phyloP scores from a whole-genome alignment of 768 basidiomycete species.

The Mycena galericulata region DNA sequence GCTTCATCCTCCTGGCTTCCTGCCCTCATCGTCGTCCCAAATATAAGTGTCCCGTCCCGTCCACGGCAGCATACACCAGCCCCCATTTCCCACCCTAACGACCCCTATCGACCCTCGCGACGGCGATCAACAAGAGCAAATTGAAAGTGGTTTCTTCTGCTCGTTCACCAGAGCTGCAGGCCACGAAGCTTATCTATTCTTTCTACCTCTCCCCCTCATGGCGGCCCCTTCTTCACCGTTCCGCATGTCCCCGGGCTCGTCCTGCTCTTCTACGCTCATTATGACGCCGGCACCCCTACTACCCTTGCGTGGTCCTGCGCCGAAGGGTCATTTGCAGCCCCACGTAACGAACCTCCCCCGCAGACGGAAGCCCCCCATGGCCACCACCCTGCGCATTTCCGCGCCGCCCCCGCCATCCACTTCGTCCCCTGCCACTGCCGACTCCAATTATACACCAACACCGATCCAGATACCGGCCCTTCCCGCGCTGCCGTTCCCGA shows the following conservation, averaged over 20 bases:
- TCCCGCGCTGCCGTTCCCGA: slow-evolving; percentile 8
- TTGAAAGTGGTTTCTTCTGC: no score
- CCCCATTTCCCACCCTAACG: background rate
- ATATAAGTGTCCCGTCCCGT: no score
- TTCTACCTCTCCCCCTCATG: background rate
- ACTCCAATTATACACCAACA: background rate
- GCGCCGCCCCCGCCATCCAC: background rate
- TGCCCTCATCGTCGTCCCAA: background rate
- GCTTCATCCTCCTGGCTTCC: background rate
- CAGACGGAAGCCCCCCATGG: background rate
- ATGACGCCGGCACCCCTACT: slow-evolving; percentile 13
- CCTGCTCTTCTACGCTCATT: slow-evolving; percentile 21
- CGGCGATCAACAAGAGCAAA: slow-evolving; percentile 12
- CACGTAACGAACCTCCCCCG: slow-evolving; percentile 27
- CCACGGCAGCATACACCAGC: no score
- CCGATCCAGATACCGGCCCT: slow-evolving; percentile 10
- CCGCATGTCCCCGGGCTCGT: background rate
- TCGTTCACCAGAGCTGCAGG: no score
- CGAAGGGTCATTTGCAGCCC: slow-evolving; percentile 21
- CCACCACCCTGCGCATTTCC: slow-evolving; percentile 4
- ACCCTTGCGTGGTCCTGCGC: slow-evolving; percentile 9
- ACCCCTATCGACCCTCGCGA: background rate
- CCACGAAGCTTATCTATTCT: no score
- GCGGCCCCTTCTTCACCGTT: slow-evolving; percentile 8
- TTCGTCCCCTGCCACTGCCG: background rate